Evolutionary conservation across 176 grass and related monocot species (phyloP), one percentile per base, ranked within the genome.

Genomic region (Zoysia pacifica): DNA sequence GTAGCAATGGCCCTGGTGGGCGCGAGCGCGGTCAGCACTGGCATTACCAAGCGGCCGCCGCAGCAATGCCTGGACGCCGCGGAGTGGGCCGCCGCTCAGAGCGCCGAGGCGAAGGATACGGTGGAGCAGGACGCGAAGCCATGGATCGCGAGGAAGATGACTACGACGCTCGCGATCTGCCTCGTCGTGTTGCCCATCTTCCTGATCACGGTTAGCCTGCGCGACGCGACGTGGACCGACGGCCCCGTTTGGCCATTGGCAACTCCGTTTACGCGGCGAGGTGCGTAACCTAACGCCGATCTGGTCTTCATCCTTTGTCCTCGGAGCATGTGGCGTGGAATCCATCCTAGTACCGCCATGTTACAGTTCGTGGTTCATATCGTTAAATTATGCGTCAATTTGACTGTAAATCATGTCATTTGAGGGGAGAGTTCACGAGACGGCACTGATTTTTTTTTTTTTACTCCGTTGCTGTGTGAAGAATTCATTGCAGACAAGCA

Each of bases 11-110:
- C 58, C 65, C 49, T 77, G 58, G 77, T 52, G 36, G 73, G 43
- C 52, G 72, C 56, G 36, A 67, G 43, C 52, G 72, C 19, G n/a
- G 48, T 2, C 54, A 72, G 82, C 87, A 60, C 58, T 81, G 65
- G 81, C 87, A 77, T 66, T 72, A 61, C 42, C 78, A 85, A 81
- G 77, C 81, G 77, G 13, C 82, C 87, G 48, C 65, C 77, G 48
- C 82, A 81, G 77, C 77, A 65, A 44, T 76, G 65, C 18, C 37
- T 19, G 72, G 71, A 35, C 64, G 56, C 58, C 85, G 48, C 12
- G 15, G 72, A 70, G 39, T 76, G 44, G 65, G 78, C 77, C n/a
- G 65, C 11, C n/a, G 65, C 11, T 47, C 81, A 62, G 14, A 70
- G 63, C 11, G 70, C 71, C 55, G 77, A 63, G 4, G 39, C 77